Evolutionary conservation across 2,329 filamentous ascomycete species (phyloP), one percentile per base, ranked within the genome.

Genomic region (Lasiodiplodia citricola): DNA sequence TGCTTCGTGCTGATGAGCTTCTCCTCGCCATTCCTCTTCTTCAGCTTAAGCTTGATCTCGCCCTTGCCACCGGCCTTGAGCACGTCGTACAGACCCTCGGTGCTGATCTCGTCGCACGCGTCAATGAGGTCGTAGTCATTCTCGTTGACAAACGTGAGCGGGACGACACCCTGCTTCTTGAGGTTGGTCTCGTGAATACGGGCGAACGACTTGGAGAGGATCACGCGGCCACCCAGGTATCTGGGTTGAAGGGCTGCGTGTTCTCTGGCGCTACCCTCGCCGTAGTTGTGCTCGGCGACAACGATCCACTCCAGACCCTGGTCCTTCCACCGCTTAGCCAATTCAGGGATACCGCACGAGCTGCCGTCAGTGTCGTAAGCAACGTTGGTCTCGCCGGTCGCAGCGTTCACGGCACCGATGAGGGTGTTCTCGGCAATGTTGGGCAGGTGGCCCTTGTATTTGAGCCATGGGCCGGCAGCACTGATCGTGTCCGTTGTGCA

Each of bases 401-500:
- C 93, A 54, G 92, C 94, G 81, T 97, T 97, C 78, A 94, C 87
- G 70, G 96, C 96, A 66, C 94, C 96, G 82, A 97, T 97, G 73
- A 99, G 89, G 2, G 96, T 99, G 87, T 99, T 99, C 78, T 93
- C 93, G 74, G 91, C 92, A 80, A 99, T 99, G 85, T 99, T 99
- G 80, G 96, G 93, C 71, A 99, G 88, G 82, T 99, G 96, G 71
- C 96, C 96, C 86, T 98, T 98, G 89, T 98, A 99, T 83, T 98
- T 98, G 74, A 99, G 88, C 95, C 95, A 98, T 18, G 95, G 95
- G 6, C 95, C 95, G 0, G 95, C 95, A 41, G 95, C 95, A 47
- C 94, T 98, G 82, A 99, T 99, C 74, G 96, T 98, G 82, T 99
- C 96, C 54, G 96, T 99, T 68, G 96, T 99, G 86, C 96, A 99